phyloP scores from a whole-genome alignment of 129 eudicot genomes.

The Centella asiatica region DNA sequence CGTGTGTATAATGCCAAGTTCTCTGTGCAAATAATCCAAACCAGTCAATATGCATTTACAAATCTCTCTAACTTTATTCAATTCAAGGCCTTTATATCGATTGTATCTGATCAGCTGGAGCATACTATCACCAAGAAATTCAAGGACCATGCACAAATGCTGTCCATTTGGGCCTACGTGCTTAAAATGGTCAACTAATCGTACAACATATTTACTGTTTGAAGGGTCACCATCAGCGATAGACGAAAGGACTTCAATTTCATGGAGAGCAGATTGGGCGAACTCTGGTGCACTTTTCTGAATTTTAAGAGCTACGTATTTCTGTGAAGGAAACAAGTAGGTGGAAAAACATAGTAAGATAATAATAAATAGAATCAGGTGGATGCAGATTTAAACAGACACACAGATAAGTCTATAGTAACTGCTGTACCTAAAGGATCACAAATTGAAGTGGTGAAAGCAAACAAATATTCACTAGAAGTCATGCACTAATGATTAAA shows the following conservation, averaged over 20 bases:
- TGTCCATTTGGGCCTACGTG: constrained; percentile 97
- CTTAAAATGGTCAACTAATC: constrained; percentile 81
- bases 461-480: neutral
- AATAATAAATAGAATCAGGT: neutral
- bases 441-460: neutral
- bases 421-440: neutral
- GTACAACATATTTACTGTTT: constrained; percentile 54
- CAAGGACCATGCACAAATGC: constrained; percentile 94
- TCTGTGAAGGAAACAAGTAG: constrained; percentile 33
- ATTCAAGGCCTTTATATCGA: constrained; percentile 80
- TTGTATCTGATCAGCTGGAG: constrained; percentile 65
- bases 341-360: too few relatives aligned
- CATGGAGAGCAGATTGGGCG: constrained; percentile 87
- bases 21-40: constrained; percentile 77
- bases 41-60: constrained; percentile 84
- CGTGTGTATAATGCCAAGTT: constrained; percentile 70
- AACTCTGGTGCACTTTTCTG: constrained; percentile 98
- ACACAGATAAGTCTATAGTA: neutral
- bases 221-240: constrained; percentile 68
- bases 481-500: neutral
- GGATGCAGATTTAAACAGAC: neutral
- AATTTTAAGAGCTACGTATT: constrained; percentile 82
- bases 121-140: constrained; percentile 93
- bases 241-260: constrained; percentile 79
- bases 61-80: constrained; percentile 71